These are phyloP conservation scores for Monilinia polystroma DNA, from an alignment of 2,329 filamentous ascomycete species.

Conservation along the genomic window DNA sequence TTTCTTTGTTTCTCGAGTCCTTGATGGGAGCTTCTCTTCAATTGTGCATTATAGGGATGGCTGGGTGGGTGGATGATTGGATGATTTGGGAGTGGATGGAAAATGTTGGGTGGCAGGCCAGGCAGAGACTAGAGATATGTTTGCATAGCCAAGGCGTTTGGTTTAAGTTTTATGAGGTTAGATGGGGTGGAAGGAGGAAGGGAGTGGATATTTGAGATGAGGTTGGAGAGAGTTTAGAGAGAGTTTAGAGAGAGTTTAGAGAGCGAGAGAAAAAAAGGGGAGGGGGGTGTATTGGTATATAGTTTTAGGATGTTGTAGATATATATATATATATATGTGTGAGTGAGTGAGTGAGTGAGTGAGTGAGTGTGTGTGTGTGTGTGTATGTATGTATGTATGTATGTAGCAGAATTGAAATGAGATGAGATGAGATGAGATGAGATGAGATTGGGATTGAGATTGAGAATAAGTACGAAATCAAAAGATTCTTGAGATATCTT, in stretches of 20 bases:
- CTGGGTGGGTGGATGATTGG: neutral
- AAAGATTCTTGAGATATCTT: too few species aligned
- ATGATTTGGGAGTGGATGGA: neutral
- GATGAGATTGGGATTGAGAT: too few species aligned
- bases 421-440: too few species aligned
- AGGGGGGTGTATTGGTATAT: neutral
- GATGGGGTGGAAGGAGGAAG: neutral
- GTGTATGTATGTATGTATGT: neutral
- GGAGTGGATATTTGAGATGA: neutral
- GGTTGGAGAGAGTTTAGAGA: neutral
- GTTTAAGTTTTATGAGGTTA: neutral
- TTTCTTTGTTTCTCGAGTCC: neutral
- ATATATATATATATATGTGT: neutral
- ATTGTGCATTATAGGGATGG: neutral
- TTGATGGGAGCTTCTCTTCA: neutral
- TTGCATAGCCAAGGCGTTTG: neutral
- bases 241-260: neutral
- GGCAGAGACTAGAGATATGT: neutral
- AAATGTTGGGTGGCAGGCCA: neutral
- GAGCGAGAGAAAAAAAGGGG: too few species aligned
- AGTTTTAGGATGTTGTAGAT: neutral
- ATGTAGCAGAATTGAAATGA: neutral
- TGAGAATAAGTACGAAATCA: too few species aligned
- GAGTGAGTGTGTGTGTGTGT: too few species aligned
- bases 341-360: too few species aligned